These are phyloP conservation scores for Rhynchosporium agropyri DNA, from an alignment of 2,329 filamentous ascomycete species.

Conservation along the genomic window DNA sequence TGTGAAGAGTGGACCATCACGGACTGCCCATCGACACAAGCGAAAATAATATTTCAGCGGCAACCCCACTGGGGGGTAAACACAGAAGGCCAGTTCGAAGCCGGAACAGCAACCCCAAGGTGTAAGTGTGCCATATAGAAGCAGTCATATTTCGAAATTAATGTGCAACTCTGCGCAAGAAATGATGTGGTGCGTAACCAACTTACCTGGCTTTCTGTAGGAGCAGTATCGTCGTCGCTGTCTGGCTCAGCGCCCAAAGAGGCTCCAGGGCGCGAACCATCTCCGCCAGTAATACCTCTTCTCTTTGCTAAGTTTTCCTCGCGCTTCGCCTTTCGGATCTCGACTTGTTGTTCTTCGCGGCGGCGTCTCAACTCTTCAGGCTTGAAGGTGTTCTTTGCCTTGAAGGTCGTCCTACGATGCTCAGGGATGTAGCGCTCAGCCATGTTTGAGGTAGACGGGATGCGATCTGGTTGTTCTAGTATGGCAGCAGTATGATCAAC, in stretches of 20 bases:
- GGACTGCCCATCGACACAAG: slow-evolving; percentile 32
- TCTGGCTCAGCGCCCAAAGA: slow-evolving; percentile 87
- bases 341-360: slow-evolving; percentile 98
- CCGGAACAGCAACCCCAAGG: not conserved
- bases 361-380: slow-evolving; percentile 97
- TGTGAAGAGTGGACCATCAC: slow-evolving; percentile 26
- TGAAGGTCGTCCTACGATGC: slow-evolving; percentile 98
- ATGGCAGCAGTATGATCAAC: slow-evolving; percentile 23
- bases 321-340: slow-evolving; percentile 97
- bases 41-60: slow-evolving; percentile 38
- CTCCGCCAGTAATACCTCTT: slow-evolving; percentile 85
- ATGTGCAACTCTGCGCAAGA: slow-evolving; percentile 6
- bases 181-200: slow-evolving; percentile 21
- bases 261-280: slow-evolving; percentile 74
- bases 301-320: slow-evolving; percentile 99
- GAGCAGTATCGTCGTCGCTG: slow-evolving; percentile 94
- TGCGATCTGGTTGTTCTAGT: slow-evolving; percentile 20
- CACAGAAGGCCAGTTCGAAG: slow-evolving; percentile 20
- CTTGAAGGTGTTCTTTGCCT: slow-evolving; percentile 99
- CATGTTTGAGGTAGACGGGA: slow-evolving; percentile 57
- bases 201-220: slow-evolving; percentile 94
- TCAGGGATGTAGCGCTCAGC: slow-evolving; percentile 99
- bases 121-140: not conserved
- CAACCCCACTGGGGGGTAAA: slow-evolving; percentile 41
- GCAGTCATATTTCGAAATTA: not conserved